A percentile compares a stretch with the other conserved stretches of the same genome.
These are phyloP conservation scores for Globisporangium paroecandrum DNA, from an alignment of 352 stramenopile species.

Conservation along the genomic window DNA sequence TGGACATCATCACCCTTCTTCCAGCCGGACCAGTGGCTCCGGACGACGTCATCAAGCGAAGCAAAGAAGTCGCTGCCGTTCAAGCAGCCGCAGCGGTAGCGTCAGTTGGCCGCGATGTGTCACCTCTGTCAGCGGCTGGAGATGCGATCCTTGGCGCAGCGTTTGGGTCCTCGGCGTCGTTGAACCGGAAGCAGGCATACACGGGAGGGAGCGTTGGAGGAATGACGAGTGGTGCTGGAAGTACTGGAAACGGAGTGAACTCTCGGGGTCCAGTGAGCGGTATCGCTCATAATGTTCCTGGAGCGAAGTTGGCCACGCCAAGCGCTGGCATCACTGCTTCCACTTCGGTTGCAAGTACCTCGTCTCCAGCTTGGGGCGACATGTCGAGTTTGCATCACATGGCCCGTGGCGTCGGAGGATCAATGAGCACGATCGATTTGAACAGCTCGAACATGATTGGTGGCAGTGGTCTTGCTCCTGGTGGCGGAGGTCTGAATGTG, in stretches of 20 bases:
- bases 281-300: conserved; percentile 7
- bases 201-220: conserved; percentile 21
- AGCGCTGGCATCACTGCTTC: conserved; percentile 14
- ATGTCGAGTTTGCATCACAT: conserved; percentile 33
- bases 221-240: conserved; percentile 11
- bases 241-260: neutral
- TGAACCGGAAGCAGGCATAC: conserved; percentile 39
- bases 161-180: conserved; percentile 37
- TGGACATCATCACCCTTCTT: conserved; percentile 67
- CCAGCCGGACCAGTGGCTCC: conserved; percentile 46
- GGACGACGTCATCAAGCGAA: conserved; percentile 86
- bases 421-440: conserved; percentile 27
- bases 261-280: conserved; percentile 7
- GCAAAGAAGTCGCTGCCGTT: conserved; percentile 75
- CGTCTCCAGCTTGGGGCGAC: conserved; percentile 24
- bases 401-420: conserved; percentile 19
- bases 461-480: conserved; percentile 4
- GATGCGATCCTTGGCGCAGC: conserved; percentile 50
- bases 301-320: conserved; percentile 7
- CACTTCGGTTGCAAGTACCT: conserved; percentile 7
- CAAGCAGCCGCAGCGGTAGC: conserved; percentile 69
- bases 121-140: conserved; percentile 40
- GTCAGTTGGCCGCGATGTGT: conserved; percentile 43
- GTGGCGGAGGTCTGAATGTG: conserved; percentile 5
- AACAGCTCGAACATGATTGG: neutral